These are phyloP conservation scores for Myxozyma kluyveri DNA, from an alignment of 805 yeast genomes.

Conservation along the genomic window DNA sequence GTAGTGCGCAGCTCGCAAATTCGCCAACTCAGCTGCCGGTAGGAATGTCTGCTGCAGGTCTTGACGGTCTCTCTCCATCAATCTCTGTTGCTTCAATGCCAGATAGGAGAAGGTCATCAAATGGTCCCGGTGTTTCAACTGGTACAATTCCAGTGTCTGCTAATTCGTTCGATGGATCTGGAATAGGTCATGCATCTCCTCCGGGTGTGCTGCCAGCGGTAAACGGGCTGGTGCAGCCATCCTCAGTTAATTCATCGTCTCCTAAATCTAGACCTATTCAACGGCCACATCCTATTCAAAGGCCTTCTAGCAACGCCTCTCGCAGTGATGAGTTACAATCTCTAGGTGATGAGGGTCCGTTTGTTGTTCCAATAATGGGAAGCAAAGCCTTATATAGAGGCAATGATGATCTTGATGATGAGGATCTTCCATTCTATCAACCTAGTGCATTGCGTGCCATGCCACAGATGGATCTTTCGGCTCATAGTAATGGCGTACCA, in stretches of 20 bases:
- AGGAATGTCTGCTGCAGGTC: neutral
- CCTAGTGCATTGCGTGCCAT: conserved; percentile 16
- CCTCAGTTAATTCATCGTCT: conserved; percentile 15
- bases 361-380: conserved; percentile 20
- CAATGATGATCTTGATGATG: conserved; percentile 22
- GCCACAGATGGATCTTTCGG: neutral
- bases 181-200: neutral
- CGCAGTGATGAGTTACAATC: neutral
- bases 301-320: neutral
- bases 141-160: neutral
- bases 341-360: neutral
- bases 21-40: neutral
- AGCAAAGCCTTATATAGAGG: conserved; percentile 17
- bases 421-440: conserved; percentile 13
- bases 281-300: conserved; percentile 10
- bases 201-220: conserved; percentile 6
- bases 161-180: neutral
- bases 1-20: neutral
- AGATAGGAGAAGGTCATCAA: conserved; percentile 7
- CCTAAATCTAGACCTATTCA: conserved; percentile 28
- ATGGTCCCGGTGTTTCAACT: conserved; percentile 1
- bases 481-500: neutral
- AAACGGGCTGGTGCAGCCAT: conserved; percentile 8
- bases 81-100: conserved; percentile 3
- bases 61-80: neutral